Evolutionary conservation across 2,329 filamentous ascomycete species (phyloP).

Genomic region (Penicillium sp.): DNA sequence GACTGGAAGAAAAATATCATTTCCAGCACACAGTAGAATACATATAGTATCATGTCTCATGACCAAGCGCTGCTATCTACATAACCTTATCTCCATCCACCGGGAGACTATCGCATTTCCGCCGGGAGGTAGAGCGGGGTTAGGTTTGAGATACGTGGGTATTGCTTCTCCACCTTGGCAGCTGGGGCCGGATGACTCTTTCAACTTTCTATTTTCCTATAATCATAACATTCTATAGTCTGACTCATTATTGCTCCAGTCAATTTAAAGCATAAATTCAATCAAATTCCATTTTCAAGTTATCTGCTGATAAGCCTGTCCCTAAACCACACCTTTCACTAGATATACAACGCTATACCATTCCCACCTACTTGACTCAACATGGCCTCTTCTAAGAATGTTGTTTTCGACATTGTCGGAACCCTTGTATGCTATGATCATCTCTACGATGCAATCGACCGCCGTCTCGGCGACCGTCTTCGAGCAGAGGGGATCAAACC

Average conservation of each 20-base stretch:
- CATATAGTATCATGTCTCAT: not conserved
- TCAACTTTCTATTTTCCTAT: too few relatives aligned
- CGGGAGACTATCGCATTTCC: slow-evolving; percentile 1
- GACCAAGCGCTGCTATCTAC: not conserved
- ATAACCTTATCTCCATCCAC: not conserved
- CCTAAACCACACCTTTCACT: too few relatives aligned
- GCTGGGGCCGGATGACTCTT: not conserved
- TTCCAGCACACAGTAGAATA: not conserved
- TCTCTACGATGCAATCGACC: slow-evolving; percentile 43
- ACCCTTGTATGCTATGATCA: slow-evolving; percentile 49
- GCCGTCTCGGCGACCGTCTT: slow-evolving; percentile 43
- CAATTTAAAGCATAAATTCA: not conserved
- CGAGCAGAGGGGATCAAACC: slow-evolving; percentile 39
- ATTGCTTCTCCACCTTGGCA: not conserved
- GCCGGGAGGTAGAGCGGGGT: slow-evolving; percentile 12
- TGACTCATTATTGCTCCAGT: not conserved
- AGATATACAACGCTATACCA: not conserved
- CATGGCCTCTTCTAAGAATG: slow-evolving; percentile 26
- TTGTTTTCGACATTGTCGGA: slow-evolving; percentile 41
- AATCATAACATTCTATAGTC: too few relatives aligned
- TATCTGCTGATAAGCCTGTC: too few relatives aligned
- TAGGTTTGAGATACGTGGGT: not conserved
- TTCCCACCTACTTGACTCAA: not conserved
- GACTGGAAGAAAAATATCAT: not conserved
- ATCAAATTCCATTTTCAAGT: too few relatives aligned